A percentile compares a stretch with the other conserved stretches of the same genome.
Evolutionary conservation across 2,329 filamentous ascomycete species (phyloP).

Genomic region (Ceratocystis papillata): DNA sequence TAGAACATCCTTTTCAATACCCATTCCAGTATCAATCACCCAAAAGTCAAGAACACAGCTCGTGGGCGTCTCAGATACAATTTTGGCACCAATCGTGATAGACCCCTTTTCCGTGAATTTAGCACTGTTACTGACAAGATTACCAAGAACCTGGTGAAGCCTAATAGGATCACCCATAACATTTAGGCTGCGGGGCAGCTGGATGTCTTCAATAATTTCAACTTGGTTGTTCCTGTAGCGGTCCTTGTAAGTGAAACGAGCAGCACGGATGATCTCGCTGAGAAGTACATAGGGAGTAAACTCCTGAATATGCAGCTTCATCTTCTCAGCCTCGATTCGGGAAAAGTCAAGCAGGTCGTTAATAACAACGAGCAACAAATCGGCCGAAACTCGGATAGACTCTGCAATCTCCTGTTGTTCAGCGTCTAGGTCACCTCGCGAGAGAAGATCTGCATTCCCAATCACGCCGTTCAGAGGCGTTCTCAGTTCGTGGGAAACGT

Average conservation of each 20-base stretch:
- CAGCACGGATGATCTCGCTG: slow-evolving; percentile 54
- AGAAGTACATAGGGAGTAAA: slow-evolving; percentile 59
- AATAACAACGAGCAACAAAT: slow-evolving; percentile 81
- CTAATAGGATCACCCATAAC: slow-evolving; percentile 57
- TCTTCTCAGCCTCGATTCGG: slow-evolving; percentile 79
- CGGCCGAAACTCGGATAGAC: slow-evolving; percentile 74
- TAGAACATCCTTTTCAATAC: slow-evolving; percentile 71
- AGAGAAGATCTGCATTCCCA: slow-evolving; percentile 72
- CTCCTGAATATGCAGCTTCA: slow-evolving; percentile 65
- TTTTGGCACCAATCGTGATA: slow-evolving; percentile 68
- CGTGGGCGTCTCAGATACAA: slow-evolving; percentile 59
- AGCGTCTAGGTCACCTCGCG: slow-evolving; percentile 61
- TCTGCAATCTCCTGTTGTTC: slow-evolving; percentile 80
- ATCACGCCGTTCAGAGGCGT: slow-evolving; percentile 82
- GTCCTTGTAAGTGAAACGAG: slow-evolving; percentile 54
- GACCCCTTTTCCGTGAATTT: slow-evolving; percentile 85
- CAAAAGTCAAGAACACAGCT: slow-evolving; percentile 69
- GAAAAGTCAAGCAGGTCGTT: slow-evolving; percentile 96
- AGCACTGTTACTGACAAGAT: slow-evolving; percentile 82
- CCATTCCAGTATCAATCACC: slow-evolving; percentile 83
- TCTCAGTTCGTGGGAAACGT: slow-evolving; percentile 70
- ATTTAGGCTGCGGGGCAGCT: slow-evolving; percentile 56
- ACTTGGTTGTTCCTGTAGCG: slow-evolving; percentile 53
- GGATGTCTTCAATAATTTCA: slow-evolving; percentile 58
- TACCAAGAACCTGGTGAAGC: slow-evolving; percentile 60